Percentiles rank a stretch among this genome's conserved stretches.
These are phyloP conservation scores for Diaporthe batatas DNA, from an alignment of 2,329 filamentous ascomycete genomes.

Conservation along the genomic window DNA sequence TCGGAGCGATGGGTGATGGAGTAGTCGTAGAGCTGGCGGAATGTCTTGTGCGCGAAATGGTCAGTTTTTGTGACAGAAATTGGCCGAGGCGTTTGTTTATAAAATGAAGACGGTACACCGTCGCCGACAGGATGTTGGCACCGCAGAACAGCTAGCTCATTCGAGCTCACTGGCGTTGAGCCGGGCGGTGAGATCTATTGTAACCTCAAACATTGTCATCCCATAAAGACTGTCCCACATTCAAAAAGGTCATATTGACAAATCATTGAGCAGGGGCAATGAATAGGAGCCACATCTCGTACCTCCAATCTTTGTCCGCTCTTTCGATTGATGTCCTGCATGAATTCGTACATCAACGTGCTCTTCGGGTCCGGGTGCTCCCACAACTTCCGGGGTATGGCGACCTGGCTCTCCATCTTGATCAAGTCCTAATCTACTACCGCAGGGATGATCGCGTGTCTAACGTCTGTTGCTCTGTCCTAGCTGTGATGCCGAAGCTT, in stretches of 20 bases:
- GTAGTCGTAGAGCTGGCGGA: slow-evolving; percentile 77
- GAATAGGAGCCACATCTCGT: slow-evolving; percentile 38
- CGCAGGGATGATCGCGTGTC: too few species aligned
- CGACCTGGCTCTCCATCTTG: slow-evolving; percentile 34
- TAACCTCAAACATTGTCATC: neutral
- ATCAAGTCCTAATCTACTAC: neutral
- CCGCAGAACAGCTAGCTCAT: neutral
- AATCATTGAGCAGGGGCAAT: neutral
- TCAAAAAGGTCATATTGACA: neutral
- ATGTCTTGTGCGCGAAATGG: slow-evolving; percentile 65
- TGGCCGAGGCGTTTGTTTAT: neutral
- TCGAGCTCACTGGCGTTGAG: slow-evolving; percentile 4
- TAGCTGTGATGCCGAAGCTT: neutral
- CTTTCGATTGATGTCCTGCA: slow-evolving; percentile 73
- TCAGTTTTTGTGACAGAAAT: neutral
- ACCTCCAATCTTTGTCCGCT: slow-evolving; percentile 71
- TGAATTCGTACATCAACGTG: slow-evolving; percentile 77
- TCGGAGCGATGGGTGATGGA: slow-evolving; percentile 71
- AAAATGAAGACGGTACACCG: too few species aligned
- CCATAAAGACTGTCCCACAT: neutral
- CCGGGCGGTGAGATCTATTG: slow-evolving; percentile 1
- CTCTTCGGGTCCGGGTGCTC: slow-evolving; percentile 72
- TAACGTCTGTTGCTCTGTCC: neutral
- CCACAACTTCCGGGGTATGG: slow-evolving; percentile 74
- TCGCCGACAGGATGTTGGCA: neutral